Percentiles rank a stretch among this genome's conserved stretches.
Evolutionary conservation across 148 eudicot genomes (phyloP).

Genomic region (Rhododendron molle): DNA sequence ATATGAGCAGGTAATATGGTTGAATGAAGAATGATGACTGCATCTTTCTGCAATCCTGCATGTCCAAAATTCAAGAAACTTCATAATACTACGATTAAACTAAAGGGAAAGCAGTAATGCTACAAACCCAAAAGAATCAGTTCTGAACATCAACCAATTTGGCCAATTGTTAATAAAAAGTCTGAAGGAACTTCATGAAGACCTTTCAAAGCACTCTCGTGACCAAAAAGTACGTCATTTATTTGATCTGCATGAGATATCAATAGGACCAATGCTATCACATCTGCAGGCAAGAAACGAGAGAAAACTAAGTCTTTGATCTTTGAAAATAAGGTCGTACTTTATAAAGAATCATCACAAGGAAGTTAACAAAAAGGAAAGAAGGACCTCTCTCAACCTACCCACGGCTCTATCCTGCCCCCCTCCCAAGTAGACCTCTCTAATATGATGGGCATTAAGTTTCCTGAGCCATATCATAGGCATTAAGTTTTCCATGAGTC

Average conservation of each 20-base stretch:
- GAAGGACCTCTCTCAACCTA: neutral
- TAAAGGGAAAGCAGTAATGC: neutral
- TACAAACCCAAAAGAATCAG: neutral
- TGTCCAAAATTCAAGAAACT: neutral
- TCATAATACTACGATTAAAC: neutral
- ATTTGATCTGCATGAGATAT: constrained; percentile 54
- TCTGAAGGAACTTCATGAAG: constrained; percentile 14
- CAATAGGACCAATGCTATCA: constrained; percentile 58
- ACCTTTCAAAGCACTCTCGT: constrained; percentile 65
- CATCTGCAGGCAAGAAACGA: constrained; percentile 42
- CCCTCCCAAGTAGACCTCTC: neutral
- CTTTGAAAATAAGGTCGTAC: neutral
- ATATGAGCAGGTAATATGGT: constrained; percentile 40
- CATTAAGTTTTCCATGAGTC: neutral
- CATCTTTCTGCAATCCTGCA: constrained; percentile 64
- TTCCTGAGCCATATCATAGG: neutral
- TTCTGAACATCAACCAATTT: constrained; percentile 6
- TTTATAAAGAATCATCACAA: neutral
- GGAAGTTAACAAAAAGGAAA: neutral
- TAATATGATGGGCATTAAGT: neutral
- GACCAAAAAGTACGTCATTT: constrained; percentile 47
- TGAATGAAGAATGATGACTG: constrained; percentile 54
- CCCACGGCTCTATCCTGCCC: neutral
- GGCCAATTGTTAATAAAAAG: constrained; percentile 2
- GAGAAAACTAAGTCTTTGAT: neutral